Base-by-base conservation (phyloP, 106 monocot species). In the Agapanthus africanus region DNA sequence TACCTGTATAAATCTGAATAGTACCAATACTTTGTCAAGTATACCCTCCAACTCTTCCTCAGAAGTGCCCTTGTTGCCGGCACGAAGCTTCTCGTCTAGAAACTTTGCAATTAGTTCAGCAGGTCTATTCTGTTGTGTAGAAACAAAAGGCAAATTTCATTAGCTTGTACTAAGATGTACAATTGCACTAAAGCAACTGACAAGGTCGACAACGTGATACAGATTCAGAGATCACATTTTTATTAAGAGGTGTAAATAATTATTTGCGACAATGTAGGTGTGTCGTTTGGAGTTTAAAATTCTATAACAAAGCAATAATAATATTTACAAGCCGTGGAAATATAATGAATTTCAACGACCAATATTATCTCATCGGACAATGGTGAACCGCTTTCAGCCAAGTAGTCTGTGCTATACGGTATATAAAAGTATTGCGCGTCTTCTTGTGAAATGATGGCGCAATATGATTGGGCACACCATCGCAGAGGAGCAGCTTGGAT, bases 1-100 rank as follows among this genome's bases (percentile, higher is more conserved):
- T 85, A 87, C 99, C 78, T 99, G 99, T 59, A 99, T 99, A 74
- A 93, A 99, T 80, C 99, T 84, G 77, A 99, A 99, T 68, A 99
- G 85, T 54, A 99, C 99, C 77, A 99, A 83, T 75, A 99, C 99
- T 85, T 74, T 87, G 65, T 99, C 99, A 75, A 99, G 92, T 60
- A 80, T 93, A 35, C 93, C 81, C 80, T 99, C 99, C 81, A 99
- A 79, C 79, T 99, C 99, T 85, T 99, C 99, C 72, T 99, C 99
- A 65, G 99, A 99, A 68, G 86, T 90, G 71, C 99, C 99, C 73
- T 99, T 99, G 72, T 99, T 99, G 59, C 99, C 99, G 78, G 99
- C 92, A 71, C 99, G 90, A 70, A 93, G 99, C 60, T 99, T 99
- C 82, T 99, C 99, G 77, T 99, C 99, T 44, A 99, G 74, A 81